Conservation (phyloP, 352 stramenopile species). For the Globisporangium uncinulatum region DNA sequence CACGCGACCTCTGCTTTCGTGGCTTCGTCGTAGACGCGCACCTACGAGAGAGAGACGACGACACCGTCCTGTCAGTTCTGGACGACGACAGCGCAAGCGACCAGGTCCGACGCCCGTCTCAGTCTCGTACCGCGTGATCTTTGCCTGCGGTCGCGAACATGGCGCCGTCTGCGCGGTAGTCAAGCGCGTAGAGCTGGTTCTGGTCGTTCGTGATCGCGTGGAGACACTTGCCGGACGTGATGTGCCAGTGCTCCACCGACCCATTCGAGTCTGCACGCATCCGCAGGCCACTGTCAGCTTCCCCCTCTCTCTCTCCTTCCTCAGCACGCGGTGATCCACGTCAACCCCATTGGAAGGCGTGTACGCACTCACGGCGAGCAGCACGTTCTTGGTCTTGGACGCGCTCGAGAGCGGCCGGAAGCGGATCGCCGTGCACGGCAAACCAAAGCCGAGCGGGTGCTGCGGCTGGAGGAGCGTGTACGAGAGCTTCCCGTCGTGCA, state of each 20-base stretch:
- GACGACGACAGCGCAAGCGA: too few relatives aligned
- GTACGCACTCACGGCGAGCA: constrained; percentile 81
- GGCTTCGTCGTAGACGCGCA: constrained; percentile 87
- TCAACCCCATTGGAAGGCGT: background rate
- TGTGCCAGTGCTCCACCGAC: constrained; percentile 90
- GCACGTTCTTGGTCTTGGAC: constrained; percentile 90
- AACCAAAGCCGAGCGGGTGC: constrained; percentile 63
- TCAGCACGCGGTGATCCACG: too few relatives aligned
- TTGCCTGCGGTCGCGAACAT: constrained; percentile 88
- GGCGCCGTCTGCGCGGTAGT: constrained; percentile 81
- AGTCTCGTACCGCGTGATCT: constrained; percentile 57
- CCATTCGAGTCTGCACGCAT: constrained; percentile 77
- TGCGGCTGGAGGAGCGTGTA: constrained; percentile 82
- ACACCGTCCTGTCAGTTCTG: too few relatives aligned
- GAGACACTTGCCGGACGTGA: constrained; percentile 90
- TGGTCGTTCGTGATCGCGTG: constrained; percentile 85
- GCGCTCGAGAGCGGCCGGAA: constrained; percentile 74
- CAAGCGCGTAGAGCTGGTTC: constrained; percentile 88
- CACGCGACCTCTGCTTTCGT: constrained; percentile 74
- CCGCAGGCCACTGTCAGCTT: too few relatives aligned
- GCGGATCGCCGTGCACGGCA: constrained; percentile 77
- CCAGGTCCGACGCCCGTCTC: too few relatives aligned
- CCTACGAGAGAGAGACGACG: too few relatives aligned
- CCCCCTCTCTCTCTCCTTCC: too few relatives aligned
- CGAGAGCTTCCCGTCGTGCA: constrained; percentile 65